Conservation (phyloP, 2,329 filamentous ascomycete species). For the Thelonectria rubi region DNA sequence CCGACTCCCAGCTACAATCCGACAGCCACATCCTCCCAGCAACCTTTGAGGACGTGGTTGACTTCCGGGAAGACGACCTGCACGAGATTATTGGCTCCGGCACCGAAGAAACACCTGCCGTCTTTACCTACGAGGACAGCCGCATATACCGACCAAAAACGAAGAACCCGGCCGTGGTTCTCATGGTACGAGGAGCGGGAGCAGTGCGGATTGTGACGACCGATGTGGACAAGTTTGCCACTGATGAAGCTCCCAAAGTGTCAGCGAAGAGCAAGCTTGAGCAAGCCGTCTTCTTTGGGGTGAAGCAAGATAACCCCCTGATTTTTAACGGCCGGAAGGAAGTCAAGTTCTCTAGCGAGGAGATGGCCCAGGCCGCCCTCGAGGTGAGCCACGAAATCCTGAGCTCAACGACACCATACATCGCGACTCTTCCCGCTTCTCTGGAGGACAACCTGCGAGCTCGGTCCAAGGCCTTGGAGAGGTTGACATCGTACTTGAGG, state of each 20-base stretch:
- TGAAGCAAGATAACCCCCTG: conserved; percentile 84
- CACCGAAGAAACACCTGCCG: conserved; percentile 63
- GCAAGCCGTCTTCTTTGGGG: conserved; percentile 93
- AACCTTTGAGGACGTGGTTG: conserved; percentile 86
- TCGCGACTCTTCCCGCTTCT: conserved; percentile 77
- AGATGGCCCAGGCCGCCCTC: conserved; percentile 80
- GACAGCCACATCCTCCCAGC: conserved; percentile 70
- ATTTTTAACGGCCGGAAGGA: conserved; percentile 77
- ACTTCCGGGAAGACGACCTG: conserved; percentile 73
- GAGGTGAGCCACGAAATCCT: conserved; percentile 84
- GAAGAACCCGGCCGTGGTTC: conserved; percentile 69
- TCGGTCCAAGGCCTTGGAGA: conserved; percentile 76
- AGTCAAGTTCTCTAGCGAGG: conserved; percentile 71
- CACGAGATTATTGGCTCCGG: conserved; percentile 72
- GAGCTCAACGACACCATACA: conserved; percentile 76
- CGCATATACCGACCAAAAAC: conserved; percentile 62
- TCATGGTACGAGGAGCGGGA: conserved; percentile 71
- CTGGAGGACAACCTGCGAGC: conserved; percentile 82
- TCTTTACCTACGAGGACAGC: conserved; percentile 53
- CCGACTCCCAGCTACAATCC: conserved; percentile 77
- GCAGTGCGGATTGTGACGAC: conserved; percentile 67
- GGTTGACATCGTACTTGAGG: conserved; percentile 76
- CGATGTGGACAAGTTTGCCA: conserved; percentile 68
- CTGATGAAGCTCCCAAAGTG: conserved; percentile 67
- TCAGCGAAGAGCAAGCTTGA: conserved; percentile 90